Base-by-base conservation (phyloP, 495 filamentous ascomycete species). In the Ramalina intermedia region DNA sequence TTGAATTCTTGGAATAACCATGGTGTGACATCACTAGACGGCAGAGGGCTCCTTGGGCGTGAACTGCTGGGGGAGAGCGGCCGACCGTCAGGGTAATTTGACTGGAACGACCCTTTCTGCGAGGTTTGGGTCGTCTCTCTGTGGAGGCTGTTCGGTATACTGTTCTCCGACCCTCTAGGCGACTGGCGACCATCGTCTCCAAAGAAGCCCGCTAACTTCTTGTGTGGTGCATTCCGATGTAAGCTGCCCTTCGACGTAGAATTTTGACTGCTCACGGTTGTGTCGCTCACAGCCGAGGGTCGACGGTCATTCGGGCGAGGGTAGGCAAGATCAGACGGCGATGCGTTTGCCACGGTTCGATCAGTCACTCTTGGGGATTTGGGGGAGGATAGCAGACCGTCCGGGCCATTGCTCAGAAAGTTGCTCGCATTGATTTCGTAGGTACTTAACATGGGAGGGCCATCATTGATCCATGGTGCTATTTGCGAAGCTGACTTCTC, bases 1-100 rank as follows among this genome's bases (percentile, higher is more conserved):
- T 88, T 79, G 53, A 74, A 79, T 60, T 91, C 86, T 66, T 98
- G 91, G 64, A 89, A 96, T 40, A 93, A 69, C 78, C 94, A 98
- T 12, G 91, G 91, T 20, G 90, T 89, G 43, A 98, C 86, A 58
- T 96, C 91, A 58, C 84, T 89, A 13, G 89, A 88, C 33, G 88
- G 87, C 37, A 86, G 69, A n/a, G 90, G 85, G 17, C 81, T 90
- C 39, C 83, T 73, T 47, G 89, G 85, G 46, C 87, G 70, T 5
- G 85, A 84, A 37, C 67, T 70, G 23, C 72, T 69, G 6, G 84
- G 82, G 14, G 83, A 85, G n/a, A 70, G 66, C 48, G 20, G 58
- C 47, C 42, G 54, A 27, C 40, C 68, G 38, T 62, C 52, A 40
- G 65, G 77, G 48, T 69, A 71, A 42, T 68, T 74, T 21, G 72